phyloP scores from a whole-genome alignment of 495 filamentous ascomycete species.

The Tricharina praecox region DNA sequence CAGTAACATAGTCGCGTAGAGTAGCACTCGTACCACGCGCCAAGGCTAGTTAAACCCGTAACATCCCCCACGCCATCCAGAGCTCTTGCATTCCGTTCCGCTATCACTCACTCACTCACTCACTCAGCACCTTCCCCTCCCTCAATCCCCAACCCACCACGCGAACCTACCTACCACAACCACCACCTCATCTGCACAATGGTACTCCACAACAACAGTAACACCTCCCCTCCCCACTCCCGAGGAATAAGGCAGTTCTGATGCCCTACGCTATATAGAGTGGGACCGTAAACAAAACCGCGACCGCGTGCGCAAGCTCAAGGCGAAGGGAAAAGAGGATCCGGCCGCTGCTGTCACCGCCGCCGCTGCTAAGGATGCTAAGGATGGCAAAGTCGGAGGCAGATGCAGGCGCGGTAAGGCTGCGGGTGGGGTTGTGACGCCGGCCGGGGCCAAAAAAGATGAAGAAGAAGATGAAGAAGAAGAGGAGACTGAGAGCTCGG shows the following conservation, averaged over 20 bases:
- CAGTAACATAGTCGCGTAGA: too few species aligned
- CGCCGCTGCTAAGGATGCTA: constrained; percentile 28
- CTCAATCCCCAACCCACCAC: too few species aligned
- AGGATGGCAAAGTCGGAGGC: constrained; percentile 13
- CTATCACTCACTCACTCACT: too few species aligned
- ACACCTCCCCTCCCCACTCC: constrained; percentile 45
- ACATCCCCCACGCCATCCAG: too few species aligned
- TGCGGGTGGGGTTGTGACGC: too few species aligned
- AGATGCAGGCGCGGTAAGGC: not conserved
- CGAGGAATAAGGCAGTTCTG: constrained; percentile 35
- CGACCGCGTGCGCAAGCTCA: constrained; percentile 26
- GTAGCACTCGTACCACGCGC: too few species aligned
- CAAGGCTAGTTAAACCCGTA: too few species aligned
- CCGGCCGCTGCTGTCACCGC: constrained; percentile 28
- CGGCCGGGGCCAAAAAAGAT: too few species aligned
- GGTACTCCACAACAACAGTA: constrained; percentile 23
- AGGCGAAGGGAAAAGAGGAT: constrained; percentile 28
- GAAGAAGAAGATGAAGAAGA: constrained; percentile 25
- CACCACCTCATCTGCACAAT: constrained; percentile 11
- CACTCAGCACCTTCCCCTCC: too few species aligned
- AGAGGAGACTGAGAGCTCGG: constrained; percentile 11
- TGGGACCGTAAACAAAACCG: constrained; percentile 32
- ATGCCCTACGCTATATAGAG: constrained; percentile 30
- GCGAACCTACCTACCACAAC: too few species aligned
- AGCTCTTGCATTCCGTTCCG: too few species aligned